Evolutionary conservation across 2,329 filamentous ascomycete genomes (phyloP).

Genomic region (Fusarium beomiforme): DNA sequence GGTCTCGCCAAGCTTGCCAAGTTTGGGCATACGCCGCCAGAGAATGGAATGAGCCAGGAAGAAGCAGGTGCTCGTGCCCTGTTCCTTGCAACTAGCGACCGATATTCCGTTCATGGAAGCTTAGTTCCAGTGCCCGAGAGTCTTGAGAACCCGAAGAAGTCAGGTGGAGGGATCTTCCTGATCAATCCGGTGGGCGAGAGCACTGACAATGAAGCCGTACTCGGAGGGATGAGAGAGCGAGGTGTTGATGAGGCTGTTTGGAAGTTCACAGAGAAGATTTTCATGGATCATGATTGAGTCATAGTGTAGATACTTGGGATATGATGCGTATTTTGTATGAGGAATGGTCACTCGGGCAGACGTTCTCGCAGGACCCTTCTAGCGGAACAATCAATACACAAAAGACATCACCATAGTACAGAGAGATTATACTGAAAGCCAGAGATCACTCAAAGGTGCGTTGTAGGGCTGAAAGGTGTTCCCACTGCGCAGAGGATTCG

Average conservation of each 20-base stretch:
- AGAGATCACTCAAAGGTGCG: accelerated
- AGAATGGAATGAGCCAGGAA: neutral
- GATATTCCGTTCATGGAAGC: neutral
- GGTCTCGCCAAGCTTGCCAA: neutral
- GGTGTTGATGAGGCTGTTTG: neutral
- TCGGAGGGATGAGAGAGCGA: neutral
- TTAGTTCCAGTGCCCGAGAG: neutral
- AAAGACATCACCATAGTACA: accelerated
- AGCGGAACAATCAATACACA: neutral
- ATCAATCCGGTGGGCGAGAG: neutral
- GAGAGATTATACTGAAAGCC: accelerated
- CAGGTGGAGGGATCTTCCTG: neutral
- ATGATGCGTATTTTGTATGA: neutral
- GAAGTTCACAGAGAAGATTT: neutral
- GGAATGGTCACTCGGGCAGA: neutral
- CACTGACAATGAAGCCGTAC: neutral
- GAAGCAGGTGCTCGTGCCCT: neutral
- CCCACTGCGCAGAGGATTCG: neutral
- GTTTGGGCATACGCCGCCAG: neutral
- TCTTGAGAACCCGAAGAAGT: neutral
- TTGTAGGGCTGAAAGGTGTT: neutral
- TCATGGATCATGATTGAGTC: neutral
- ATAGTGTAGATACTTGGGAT: accelerated
- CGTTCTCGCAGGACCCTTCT: no score
- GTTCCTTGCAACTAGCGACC: neutral